A percentile compares a stretch with the other conserved stretches of the same genome.
Evolutionary conservation across 1,284 basidiomycete genomes (phyloP).

Genomic region (Irpex lacteus): DNA sequence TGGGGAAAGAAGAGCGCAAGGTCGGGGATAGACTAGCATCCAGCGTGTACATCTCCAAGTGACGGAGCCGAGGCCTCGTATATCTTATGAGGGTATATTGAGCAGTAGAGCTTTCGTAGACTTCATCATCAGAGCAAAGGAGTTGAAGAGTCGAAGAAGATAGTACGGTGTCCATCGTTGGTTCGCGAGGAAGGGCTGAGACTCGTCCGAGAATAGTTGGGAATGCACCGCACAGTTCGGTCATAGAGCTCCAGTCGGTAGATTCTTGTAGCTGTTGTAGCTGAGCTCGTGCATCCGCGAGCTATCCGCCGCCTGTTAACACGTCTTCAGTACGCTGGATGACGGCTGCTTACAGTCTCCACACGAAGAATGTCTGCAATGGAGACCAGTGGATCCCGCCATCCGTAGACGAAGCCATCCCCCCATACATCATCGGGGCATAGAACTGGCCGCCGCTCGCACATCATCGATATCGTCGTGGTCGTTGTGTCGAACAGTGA

Average conservation of each 20-base stretch:
- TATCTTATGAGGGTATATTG: constrained; percentile 8
- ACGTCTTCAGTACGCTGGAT: too few species aligned
- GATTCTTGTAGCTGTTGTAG: neutral
- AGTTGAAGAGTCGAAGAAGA: neutral
- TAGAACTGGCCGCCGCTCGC: constrained; percentile 6
- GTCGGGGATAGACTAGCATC: neutral
- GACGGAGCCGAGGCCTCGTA: constrained; percentile 13
- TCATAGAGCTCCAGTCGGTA: neutral
- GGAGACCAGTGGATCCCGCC: constrained; percentile 21
- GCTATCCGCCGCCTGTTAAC: constrained; percentile 1
- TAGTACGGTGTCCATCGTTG: neutral
- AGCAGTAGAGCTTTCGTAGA: neutral
- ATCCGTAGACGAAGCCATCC: constrained; percentile 23
- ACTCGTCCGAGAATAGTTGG: constrained; percentile 9
- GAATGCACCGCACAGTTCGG: neutral
- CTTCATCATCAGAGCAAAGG: neutral
- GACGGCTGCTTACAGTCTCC: constrained; percentile 11
- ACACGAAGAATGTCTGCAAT: constrained; percentile 21
- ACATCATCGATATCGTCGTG: neutral
- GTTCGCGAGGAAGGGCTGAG: neutral
- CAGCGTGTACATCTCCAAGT: constrained; percentile 12
- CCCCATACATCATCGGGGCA: constrained; percentile 19
- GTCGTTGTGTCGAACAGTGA: neutral
- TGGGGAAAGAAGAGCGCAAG: neutral
- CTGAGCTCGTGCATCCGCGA: neutral